These are phyloP conservation scores for Dalbergia cultrata DNA, from an alignment of 306 rosid genomes.

Conservation along the genomic window DNA sequence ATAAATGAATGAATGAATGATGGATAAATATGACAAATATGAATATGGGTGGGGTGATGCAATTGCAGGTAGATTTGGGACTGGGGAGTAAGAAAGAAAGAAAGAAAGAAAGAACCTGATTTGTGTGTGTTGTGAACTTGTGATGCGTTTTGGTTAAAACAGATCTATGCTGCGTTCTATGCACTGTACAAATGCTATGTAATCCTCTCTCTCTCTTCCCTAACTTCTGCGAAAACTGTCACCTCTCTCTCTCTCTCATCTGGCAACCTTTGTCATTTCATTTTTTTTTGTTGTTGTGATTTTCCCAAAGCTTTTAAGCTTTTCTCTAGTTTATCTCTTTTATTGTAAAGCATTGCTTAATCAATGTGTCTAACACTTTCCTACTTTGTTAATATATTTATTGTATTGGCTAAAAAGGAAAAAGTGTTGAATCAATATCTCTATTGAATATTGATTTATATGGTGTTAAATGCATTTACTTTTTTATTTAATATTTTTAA, in stretches of 20 bases:
- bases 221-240: slow-evolving; percentile 26
- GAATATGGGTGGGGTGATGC: slow-evolving; percentile 16
- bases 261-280: background rate
- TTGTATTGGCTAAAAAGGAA: background rate
- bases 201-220: slow-evolving; percentile 2
- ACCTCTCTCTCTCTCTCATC: background rate
- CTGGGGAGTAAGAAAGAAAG: background rate
- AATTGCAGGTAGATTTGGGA: slow-evolving; percentile 36
- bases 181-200: too few species aligned
- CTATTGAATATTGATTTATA: background rate
- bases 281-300: background rate
- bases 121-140: background rate
- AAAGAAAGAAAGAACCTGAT: slow-evolving; percentile 41
- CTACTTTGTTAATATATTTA: background rate
- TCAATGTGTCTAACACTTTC: background rate
- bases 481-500: too few species aligned
- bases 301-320: background rate
- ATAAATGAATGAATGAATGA: background rate
- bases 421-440: background rate
- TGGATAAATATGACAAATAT: background rate
- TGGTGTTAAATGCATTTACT: background rate
- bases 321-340: background rate
- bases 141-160: slow-evolving; percentile 46
- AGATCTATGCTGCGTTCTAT: slow-evolving; percentile 42
- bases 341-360: background rate